Evolutionary conservation across 768 basidiomycete genomes (phyloP).

Genomic region (Phylloporus rhodoxanthus): DNA sequence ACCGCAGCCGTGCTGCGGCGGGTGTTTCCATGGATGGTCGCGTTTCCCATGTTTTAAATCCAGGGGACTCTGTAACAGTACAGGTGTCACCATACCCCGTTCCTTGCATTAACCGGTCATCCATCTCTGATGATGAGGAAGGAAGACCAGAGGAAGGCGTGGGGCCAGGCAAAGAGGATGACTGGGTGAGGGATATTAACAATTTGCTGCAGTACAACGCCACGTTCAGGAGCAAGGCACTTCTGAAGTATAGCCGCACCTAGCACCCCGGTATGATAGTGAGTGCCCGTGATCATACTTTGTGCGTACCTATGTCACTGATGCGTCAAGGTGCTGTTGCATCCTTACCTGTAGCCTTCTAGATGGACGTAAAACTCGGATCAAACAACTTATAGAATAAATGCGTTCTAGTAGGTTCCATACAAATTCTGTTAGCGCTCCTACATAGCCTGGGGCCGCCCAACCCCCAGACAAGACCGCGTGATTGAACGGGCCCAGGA

Average conservation of each 20-base stretch:
- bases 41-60: slow-evolving; percentile 71
- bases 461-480: neutral
- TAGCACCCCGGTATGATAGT: slow-evolving; percentile 12
- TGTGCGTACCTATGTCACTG: neutral
- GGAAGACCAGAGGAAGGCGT: slow-evolving; percentile 55
- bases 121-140: slow-evolving; percentile 50
- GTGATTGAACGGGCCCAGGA: no score
- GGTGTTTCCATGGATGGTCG: slow-evolving; percentile 94
- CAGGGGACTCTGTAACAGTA: slow-evolving; percentile 82
- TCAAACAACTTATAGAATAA: neutral
- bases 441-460: neutral
- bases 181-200: slow-evolving; percentile 97
- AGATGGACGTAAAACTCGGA: slow-evolving; percentile 1
- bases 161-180: slow-evolving; percentile 77
- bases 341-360: neutral
- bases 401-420: slow-evolving; percentile 1
- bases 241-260: slow-evolving; percentile 63
- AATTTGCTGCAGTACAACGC: slow-evolving; percentile 92
- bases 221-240: slow-evolving; percentile 86
- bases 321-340: neutral
- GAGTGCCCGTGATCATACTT: slow-evolving; percentile 2
- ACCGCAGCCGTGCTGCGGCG: slow-evolving; percentile 77
- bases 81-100: slow-evolving; percentile 84
- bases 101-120: slow-evolving; percentile 87
- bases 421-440: neutral